Base-by-base conservation (phyloP, 768 basidiomycete genomes). In the Leccinellum rugosiceps region DNA sequence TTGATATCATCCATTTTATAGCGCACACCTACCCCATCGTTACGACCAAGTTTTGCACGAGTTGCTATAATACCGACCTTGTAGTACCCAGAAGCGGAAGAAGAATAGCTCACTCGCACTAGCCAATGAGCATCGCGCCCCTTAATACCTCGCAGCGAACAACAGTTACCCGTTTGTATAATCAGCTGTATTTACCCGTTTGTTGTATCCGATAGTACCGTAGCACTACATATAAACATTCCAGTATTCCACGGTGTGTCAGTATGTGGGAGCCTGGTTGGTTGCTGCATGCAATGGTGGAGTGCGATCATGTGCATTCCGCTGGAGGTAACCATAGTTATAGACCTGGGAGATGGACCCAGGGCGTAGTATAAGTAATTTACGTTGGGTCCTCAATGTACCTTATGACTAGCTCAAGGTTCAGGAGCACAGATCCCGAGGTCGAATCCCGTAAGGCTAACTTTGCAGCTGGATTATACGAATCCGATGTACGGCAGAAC, bases 1-100 rank as follows among this genome's bases (percentile, higher is more conserved):
- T 46, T 21, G 43, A 31, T 49, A 5, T 50, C 14, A 8, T 62
- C 66, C 50, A 43, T 23, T 35, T 31, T 57, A 26, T 61, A 87
- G 86, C 65, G 83, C 89, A 10, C 90, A 92, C 68, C 74, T 91
- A 74, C 89, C 91, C 21, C 85, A 93, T 65, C 85, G 87, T 62
- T 93, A 93, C 63, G 91, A 92, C 66, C 78, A 79, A 57, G 84
- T 85, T 31, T 68, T 92, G 48, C 86, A 90, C 59, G 87, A 90
- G 66, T 71, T 90, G 38, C 69, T 87, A 34, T 87, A 48, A 53
- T 66, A 76, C 43, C 19, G 34, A 50, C 26, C 34, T 47, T 57
- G 46, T 52, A 52, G 35, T 13, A 34, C 50, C 32, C 34, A 41
- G 49, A 25, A 53, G 50, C 6, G 28, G 51, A 51, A 32, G 48